Evolutionary conservation across 495 filamentous ascomycete species (phyloP).

Genomic region (Massariosphaeria phaeospora): DNA sequence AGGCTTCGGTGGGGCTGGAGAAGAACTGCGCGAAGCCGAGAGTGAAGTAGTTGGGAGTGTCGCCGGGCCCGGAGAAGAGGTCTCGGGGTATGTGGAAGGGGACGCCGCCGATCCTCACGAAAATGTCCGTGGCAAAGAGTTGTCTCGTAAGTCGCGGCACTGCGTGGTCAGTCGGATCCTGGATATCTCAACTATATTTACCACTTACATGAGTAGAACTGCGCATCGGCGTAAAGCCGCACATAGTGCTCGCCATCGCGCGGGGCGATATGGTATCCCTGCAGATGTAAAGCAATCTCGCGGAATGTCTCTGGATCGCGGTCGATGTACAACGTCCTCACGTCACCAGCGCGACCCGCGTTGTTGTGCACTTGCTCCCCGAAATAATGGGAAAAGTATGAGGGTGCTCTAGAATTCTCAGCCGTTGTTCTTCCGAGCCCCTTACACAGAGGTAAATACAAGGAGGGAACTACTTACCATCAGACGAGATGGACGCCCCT

Average conservation of each 20-base stretch:
- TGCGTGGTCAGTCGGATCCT: slow-evolving; percentile 38
- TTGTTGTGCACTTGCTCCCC: slow-evolving; percentile 67
- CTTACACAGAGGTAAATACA: neutral
- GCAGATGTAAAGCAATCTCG: slow-evolving; percentile 85
- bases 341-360: slow-evolving; percentile 53
- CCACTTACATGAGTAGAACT: slow-evolving; percentile 87
- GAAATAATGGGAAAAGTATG: slow-evolving; percentile 96
- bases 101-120: slow-evolving; percentile 77
- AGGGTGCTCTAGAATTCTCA: slow-evolving; percentile 74
- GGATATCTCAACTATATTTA: no score
- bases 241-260: slow-evolving; percentile 80
- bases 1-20: slow-evolving; percentile 68
- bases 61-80: slow-evolving; percentile 76
- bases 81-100: slow-evolving; percentile 89
- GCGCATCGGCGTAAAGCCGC: slow-evolving; percentile 87
- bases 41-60: slow-evolving; percentile 93
- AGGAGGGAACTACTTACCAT: slow-evolving; percentile 62
- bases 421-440: slow-evolving; percentile 31
- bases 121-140: slow-evolving; percentile 91
- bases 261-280: slow-evolving; percentile 88
- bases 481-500: slow-evolving; percentile 89
- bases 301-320: slow-evolving; percentile 84
- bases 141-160: slow-evolving; percentile 86
- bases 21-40: slow-evolving; percentile 91
- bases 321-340: slow-evolving; percentile 86